Conservation (phyloP, 1,284 basidiomycete species). For the Quambalaria eucalypti region DNA sequence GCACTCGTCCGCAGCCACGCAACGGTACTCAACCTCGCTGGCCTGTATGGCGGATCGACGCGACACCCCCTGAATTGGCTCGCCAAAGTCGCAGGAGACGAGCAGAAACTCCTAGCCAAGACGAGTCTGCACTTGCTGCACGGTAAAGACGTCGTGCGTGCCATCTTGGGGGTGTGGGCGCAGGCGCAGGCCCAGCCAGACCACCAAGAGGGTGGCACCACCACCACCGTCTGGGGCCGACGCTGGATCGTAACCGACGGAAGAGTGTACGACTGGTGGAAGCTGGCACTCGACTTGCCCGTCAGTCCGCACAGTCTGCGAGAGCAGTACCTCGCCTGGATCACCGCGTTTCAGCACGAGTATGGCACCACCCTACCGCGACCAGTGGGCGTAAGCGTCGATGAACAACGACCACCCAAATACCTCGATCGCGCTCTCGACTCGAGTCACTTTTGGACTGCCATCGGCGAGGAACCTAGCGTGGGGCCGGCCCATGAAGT, state of each 20-base stretch:
- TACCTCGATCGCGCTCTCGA: conserved; percentile 11
- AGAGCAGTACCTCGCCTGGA: conserved; percentile 3
- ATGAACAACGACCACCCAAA: conserved; percentile 4
- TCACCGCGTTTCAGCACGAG: conserved; percentile 3
- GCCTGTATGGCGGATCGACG: conserved; percentile 26
- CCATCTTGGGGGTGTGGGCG: conserved; percentile 21
- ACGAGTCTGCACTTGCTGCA: conserved; percentile 34
- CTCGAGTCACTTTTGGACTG: conserved; percentile 9
- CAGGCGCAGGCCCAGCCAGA: too few relatives aligned
- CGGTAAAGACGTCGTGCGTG: conserved; percentile 26
- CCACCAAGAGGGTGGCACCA: conserved; percentile 1
- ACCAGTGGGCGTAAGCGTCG: neutral
- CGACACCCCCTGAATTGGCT: conserved; percentile 34
- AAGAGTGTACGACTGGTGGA: conserved; percentile 17
- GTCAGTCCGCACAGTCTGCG: too few relatives aligned
- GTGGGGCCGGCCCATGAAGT: neutral
- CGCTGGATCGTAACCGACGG: conserved; percentile 31
- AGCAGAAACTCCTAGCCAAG: conserved; percentile 24
- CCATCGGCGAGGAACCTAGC: conserved; percentile 1
- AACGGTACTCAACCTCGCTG: conserved; percentile 25
- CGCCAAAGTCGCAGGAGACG: conserved; percentile 17
- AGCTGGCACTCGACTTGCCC: conserved; percentile 4
- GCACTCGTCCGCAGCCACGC: conserved; percentile 1
- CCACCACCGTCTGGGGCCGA: conserved; percentile 15
- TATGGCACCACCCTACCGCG: conserved; percentile 9